These are phyloP conservation scores for Gardenia jasminoides DNA, from an alignment of 257 asterid genomes.

Conservation along the genomic window DNA sequence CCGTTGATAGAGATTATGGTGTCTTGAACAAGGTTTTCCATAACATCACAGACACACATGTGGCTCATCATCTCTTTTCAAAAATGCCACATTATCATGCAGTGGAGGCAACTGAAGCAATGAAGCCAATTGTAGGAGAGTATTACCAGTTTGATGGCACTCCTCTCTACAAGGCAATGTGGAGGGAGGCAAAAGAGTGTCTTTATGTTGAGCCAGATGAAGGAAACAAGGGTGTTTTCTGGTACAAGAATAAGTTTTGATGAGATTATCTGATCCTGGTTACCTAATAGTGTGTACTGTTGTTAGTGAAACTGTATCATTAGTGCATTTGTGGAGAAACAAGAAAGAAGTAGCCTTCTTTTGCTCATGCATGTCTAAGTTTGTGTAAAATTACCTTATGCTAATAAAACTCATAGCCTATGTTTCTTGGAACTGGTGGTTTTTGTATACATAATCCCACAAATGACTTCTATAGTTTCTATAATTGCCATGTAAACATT, in stretches of 20 bases:
- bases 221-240: slow-evolving; percentile 46
- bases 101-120: slow-evolving; percentile 66
- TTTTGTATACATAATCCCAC: too few species aligned
- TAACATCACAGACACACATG: slow-evolving; percentile 65
- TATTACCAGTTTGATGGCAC: slow-evolving; percentile 57
- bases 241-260: slow-evolving; percentile 61
- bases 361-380: not conserved
- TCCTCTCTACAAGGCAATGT: slow-evolving; percentile 54
- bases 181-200: slow-evolving; percentile 68
- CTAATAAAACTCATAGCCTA: not conserved
- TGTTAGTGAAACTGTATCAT: not conserved
- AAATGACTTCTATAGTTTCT: too few species aligned
- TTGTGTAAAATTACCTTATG: not conserved
- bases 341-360: not conserved
- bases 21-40: slow-evolving; percentile 63
- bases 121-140: slow-evolving; percentile 51
- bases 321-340: not conserved
- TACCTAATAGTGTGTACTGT: not conserved
- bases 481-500: too few species aligned
- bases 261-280: not conserved
- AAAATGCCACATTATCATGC: slow-evolving; percentile 76
- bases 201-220: slow-evolving; percentile 60
- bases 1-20: slow-evolving; percentile 63
- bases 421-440: not conserved
- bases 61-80: slow-evolving; percentile 65